Evolutionary conservation across 441 rosid genomes (phyloP).

Genomic region (Populus trichocarpa): DNA sequence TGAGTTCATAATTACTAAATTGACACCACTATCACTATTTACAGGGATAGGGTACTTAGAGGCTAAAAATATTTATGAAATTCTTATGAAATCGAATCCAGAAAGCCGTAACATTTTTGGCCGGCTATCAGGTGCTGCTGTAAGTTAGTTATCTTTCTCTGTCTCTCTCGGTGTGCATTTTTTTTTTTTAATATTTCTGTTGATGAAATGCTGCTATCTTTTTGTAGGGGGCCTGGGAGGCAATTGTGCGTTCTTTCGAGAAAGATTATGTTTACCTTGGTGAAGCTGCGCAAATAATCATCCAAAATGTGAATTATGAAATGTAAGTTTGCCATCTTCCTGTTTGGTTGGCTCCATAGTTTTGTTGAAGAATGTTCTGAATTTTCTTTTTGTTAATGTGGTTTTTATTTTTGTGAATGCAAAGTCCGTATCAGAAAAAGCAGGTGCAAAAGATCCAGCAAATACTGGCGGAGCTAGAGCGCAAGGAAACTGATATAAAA

Average conservation of each 20-base stretch:
- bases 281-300: conserved; percentile 89
- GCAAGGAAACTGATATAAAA: conserved; percentile 91
- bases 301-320: conserved; percentile 89
- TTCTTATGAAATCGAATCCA: conserved; percentile 69
- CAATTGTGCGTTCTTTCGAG: conserved; percentile 73
- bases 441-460: conserved; percentile 97
- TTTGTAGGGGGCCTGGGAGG: conserved; percentile 87
- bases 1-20: not conserved
- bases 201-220: conserved; percentile 7
- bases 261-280: conserved; percentile 90
- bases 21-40: conserved; percentile 23
- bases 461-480: conserved; percentile 85
- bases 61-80: conserved; percentile 74
- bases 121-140: conserved; percentile 89
- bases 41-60: conserved; percentile 82
- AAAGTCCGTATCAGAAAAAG: conserved; percentile 89
- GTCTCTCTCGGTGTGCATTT: not conserved
- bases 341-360: conserved; percentile 2
- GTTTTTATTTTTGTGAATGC: conserved; percentile 17
- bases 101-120: conserved; percentile 94
- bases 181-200: not conserved
- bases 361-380: conserved; percentile 1
- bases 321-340: conserved; percentile 53
- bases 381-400: conserved; percentile 4
- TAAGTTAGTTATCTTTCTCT: conserved; percentile 39